Percentiles rank a stretch among this genome's conserved stretches.
Conservation (phyloP, 2,329 filamentous ascomycete species). For the Sarocladium strictum region DNA sequence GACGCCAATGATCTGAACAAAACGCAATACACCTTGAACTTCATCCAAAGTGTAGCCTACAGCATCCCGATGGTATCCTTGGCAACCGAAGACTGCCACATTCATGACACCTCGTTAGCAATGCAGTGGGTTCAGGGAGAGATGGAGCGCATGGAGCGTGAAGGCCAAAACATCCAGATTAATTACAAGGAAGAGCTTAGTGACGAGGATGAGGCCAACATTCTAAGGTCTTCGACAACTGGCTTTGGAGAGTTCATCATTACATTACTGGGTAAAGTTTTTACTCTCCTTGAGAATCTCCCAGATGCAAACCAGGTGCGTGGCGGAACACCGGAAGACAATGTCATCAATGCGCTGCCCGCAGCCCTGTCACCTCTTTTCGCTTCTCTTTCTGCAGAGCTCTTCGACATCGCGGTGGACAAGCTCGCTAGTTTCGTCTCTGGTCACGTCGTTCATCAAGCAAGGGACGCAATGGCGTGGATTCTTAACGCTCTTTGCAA, state of each 20-base stretch:
- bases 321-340: slow-evolving; percentile 90
- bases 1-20: slow-evolving; percentile 98
- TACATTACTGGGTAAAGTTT: slow-evolving; percentile 87
- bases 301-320: slow-evolving; percentile 85
- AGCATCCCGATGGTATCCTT: slow-evolving; percentile 89
- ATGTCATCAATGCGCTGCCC: slow-evolving; percentile 90
- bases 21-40: slow-evolving; percentile 88
- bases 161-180: slow-evolving; percentile 78
- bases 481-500: slow-evolving; percentile 96
- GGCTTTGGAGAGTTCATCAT: slow-evolving; percentile 90
- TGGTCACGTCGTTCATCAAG: slow-evolving; percentile 93
- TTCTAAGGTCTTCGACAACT: slow-evolving; percentile 88
- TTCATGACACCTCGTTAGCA: slow-evolving; percentile 70
- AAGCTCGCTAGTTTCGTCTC: slow-evolving; percentile 90
- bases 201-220: slow-evolving; percentile 80
- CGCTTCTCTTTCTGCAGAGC: slow-evolving; percentile 81
- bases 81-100: slow-evolving; percentile 48
- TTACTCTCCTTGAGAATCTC: slow-evolving; percentile 90
- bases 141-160: slow-evolving; percentile 87
- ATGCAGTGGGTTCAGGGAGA: slow-evolving; percentile 92
- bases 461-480: slow-evolving; percentile 96
- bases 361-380: slow-evolving; percentile 87
- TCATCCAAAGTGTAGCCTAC: slow-evolving; percentile 93
- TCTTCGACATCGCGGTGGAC: slow-evolving; percentile 86
- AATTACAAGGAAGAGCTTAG: slow-evolving; percentile 77